Evolutionary conservation across 2,329 filamentous ascomycete genomes (phyloP), one percentile per base, ranked within the genome.

Genomic region (Penicillium glabrum): DNA sequence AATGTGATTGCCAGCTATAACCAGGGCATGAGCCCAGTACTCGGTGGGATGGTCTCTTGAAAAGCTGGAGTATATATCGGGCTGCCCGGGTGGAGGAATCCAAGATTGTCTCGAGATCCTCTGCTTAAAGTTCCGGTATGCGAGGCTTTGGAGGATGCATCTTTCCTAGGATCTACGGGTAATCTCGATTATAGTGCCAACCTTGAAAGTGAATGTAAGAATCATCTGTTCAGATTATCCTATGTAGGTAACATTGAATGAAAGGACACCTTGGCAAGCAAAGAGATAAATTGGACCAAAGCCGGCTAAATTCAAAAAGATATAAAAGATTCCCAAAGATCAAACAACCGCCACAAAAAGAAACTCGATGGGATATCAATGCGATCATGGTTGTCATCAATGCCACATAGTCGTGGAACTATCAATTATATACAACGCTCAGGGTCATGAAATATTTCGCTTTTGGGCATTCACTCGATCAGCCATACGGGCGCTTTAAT

Each of bases 401-500:
- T 50, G 47, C 47, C 47, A 39, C 39, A 21, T 21, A 19, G 21
- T 24, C 13, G 21, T 39, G 27, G 39, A 21, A 41, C 26, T 16
- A 27, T 52, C 35, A 50, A 41, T 41, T 50, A 50, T 50, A 39
- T 50, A 50, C 47, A 50, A 26, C 33, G 37, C 33, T 39, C 29
- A 33, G 21, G 33, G 16, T 21, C 16, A 33, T 35, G 19, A 24
- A 24, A 46, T 33, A 33, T 29, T 26, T 44, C 39, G 27, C 21
- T 37, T 31, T 39, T 48, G 45, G 3, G 31, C 10, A 5, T 27
- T 48, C 46, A 72, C 58, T 67, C 65, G 51, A 78, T 69, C 48
- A 73, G 63, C 69, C 78, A 93, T 31, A 93, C 87, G 14, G 89
- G 89, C 21, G 90, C 88, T 77, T 91, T 91, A 59, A 86, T 78